phyloP scores from a whole-genome alignment of 495 filamentous ascomycete species.

The Tuber indicum region DNA sequence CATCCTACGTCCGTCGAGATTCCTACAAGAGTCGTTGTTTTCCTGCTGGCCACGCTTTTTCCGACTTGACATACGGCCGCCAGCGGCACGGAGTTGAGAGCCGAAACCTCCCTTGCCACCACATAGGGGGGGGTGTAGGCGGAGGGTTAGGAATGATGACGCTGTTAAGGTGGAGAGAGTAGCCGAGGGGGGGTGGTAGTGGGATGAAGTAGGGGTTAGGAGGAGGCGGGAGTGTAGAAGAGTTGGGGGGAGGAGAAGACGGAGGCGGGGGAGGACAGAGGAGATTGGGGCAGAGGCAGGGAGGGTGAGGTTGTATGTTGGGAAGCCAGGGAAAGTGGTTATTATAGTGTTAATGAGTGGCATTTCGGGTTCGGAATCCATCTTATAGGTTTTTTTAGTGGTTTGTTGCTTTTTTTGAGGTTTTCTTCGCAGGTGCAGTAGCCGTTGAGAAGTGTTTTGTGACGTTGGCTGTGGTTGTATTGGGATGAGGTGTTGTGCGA shows the following conservation, averaged over 20 bases:
- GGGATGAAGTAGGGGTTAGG: conserved; percentile 76
- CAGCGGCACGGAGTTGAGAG: conserved; percentile 90
- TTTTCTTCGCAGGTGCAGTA: neutral
- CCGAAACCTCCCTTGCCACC: conserved; percentile 98
- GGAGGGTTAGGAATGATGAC: conserved; percentile 69
- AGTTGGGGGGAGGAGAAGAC: conserved; percentile 47
- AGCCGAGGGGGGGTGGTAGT: conserved; percentile 52
- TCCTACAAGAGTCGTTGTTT: conserved; percentile 78
- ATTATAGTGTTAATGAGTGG: conserved; percentile 66
- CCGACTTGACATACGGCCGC: conserved; percentile 92
- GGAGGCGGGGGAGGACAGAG: conserved; percentile 61
- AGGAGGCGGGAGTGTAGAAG: conserved; percentile 51
- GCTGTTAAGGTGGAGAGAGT: conserved; percentile 45
- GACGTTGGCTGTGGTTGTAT: neutral
- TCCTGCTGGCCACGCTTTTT: conserved; percentile 77
- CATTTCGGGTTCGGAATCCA: conserved; percentile 34
- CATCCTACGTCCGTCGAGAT: conserved; percentile 83
- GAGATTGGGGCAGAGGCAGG: conserved; percentile 59
- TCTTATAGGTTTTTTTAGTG: neutral
- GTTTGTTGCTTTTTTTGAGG: neutral
- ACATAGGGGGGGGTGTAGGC: conserved; percentile 64
- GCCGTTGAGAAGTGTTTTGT: neutral
- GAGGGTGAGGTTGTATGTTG: conserved; percentile 66
- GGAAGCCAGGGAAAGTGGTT: conserved; percentile 72
- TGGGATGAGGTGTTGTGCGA: neutral